Base-by-base conservation (phyloP, 2,329 filamentous ascomycete genomes). In the Colletotrichum tofieldiae region DNA sequence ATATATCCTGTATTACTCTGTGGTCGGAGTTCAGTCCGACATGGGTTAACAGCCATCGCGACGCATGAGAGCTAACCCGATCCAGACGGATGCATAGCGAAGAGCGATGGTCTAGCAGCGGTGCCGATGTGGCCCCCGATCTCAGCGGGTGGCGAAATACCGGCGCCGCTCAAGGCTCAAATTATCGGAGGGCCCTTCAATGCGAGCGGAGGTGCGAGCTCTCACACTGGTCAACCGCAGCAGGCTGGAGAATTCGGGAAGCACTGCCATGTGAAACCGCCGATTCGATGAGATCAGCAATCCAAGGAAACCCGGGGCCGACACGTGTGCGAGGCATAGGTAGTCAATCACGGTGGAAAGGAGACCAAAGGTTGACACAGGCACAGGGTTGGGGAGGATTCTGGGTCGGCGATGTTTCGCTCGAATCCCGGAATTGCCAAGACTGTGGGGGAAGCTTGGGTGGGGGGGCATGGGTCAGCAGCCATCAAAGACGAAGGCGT, bases 381-480 rank as follows among this genome's bases (percentile, higher is more conserved):
- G 29, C 29, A 35, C 23, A n/a, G 59, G 51, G n/a, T 23, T 11
- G 47, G 26, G 35, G 23, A 20, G 29, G 29, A 54, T 26, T 20
- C 20, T 29, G 65, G 67, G 65, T 68, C 59, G 69, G 69, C 41
- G 69, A 72, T 72, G 69, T 72, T 72, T 69, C 69, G 69, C 69
- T 68, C 65, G 69, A 72, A 69, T 58, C 52, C 58, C 65, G 65
- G 69, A 58, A 39, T 71, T 67, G 68, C 56, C 64, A 62, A 63
- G 56, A 41, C 12, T 35, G 49, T 32, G 62, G 54, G 62, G 62
- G 56, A 52, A 67, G 63, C 37, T 66, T 26, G 29, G 62, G 62
- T 14, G 52, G 52, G 52, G 52, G 23, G 47, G 4, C 32, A 56
- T 47, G 43, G 39, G 62, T 32, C 37, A 45, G 37, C 37, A 52